phyloP scores from a whole-genome alignment of 345 rosid genomes.

The Carallia pectinifolia region DNA sequence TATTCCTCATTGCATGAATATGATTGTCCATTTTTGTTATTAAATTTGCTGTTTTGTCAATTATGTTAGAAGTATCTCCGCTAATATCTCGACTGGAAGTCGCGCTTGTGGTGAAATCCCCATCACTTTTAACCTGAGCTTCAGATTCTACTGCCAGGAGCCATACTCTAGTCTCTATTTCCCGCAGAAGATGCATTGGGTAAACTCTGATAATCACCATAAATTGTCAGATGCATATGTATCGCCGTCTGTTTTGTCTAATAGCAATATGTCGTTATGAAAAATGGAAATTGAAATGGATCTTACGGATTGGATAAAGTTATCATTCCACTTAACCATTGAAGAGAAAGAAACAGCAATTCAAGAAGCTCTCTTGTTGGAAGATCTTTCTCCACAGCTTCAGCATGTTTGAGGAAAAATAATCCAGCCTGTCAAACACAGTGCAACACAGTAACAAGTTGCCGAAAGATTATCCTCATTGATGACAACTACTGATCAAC shows the following conservation, averaged over 20 bases:
- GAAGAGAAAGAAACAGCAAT: conserved; percentile 84
- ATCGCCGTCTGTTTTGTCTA: background rate
- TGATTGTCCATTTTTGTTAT: conserved; percentile 92
- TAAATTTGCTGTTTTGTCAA: conserved; percentile 77
- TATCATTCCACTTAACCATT: conserved; percentile 95
- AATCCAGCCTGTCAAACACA: conserved; percentile 69
- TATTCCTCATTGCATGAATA: conserved; percentile 61
- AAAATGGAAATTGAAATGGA: conserved; percentile 17
- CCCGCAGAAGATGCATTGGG: conserved; percentile 89
- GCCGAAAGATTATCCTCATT: background rate
- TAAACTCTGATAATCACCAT: conserved; percentile 60
- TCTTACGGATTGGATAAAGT: conserved; percentile 78
- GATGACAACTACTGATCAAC: background rate
- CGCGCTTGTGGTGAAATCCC: conserved; percentile 44
- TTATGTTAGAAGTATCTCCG: conserved; percentile 62
- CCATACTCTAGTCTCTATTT: conserved; percentile 98
- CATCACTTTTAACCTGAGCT: conserved; percentile 68
- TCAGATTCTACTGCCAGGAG: conserved; percentile 97
- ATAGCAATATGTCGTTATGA: background rate
- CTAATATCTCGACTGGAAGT: conserved; percentile 38
- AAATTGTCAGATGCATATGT: conserved; percentile 25
- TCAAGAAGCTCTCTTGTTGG: conserved; percentile 90
- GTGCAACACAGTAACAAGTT: conserved; percentile 14
- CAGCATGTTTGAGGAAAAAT: conserved; percentile 94
- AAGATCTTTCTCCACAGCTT: conserved; percentile 91